Base-by-base conservation (phyloP, 176 grass and related monocot genomes). In the Eleusine indica region DNA sequence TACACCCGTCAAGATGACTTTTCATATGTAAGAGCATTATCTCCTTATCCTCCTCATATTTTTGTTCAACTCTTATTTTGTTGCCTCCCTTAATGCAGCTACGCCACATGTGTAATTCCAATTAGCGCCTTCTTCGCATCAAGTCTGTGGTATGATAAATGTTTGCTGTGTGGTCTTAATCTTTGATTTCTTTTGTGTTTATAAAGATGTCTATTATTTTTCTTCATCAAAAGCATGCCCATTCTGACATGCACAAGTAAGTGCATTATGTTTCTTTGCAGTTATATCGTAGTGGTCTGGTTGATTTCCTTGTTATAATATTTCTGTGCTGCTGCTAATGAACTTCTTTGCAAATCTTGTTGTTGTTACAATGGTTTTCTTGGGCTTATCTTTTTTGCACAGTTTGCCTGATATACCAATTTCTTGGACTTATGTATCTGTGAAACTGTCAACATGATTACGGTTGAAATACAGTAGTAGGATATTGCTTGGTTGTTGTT, bases 1-100 rank as follows among this genome's bases (percentile, higher is more conserved):
- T 82, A 37, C 91, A 94, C 96, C 96, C 68, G 96, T 96, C 75
- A 99, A 99, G 91, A 99, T 99, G 96, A 96, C 93, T 82, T 99
- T 99, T 75, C 96, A 99, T 79, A 94, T 99, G 96, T 96, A 99
- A 94, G 96, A 78, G 74, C 10, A 68, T 87, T 76, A 51, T 48
- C 51, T 77, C 88, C 9, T 72, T 80, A 37, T 86, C 63, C 78
- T 87, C 12, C 40, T n/a, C 71, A 16, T 66, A 18, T 81, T 52
- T 71, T 28, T 49, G 75, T 70, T 40, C 61, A 17, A 21, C 71
- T 77, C 43, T 79, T 88, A 76, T 1, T 71, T 63, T 82, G 18
- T 77, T 73, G 51, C 80, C 71, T 16, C 44, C 18, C 21, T 71
- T 62, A 28, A 62, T 96, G 89, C 93, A 99, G 96, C 91, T 99